These are phyloP conservation scores for Pistacia integerrima DNA, from an alignment of 345 rosid species.

Conservation along the genomic window DNA sequence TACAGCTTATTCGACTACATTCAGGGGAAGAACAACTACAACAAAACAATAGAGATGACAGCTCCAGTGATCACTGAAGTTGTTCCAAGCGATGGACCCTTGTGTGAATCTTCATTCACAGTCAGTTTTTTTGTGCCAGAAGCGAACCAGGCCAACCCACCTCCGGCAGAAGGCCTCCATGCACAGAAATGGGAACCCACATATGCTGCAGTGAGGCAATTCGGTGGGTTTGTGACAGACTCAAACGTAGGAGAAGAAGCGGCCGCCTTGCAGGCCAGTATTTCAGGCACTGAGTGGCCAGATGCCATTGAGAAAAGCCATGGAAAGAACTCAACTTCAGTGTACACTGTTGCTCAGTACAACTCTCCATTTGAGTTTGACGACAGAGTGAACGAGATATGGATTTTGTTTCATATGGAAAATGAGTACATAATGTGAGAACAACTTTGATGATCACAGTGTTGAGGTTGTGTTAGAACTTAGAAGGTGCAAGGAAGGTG, in stretches of 20 bases:
- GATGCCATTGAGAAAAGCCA: constrained; percentile 57
- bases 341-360: constrained; percentile 78
- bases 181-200: constrained; percentile 55
- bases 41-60: constrained; percentile 78
- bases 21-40: constrained; percentile 70
- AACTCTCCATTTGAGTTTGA: constrained; percentile 83
- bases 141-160: constrained; percentile 72
- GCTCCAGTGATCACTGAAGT: constrained; percentile 74
- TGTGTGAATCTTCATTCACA: constrained; percentile 75
- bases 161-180: constrained; percentile 76
- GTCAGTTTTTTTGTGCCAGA: constrained; percentile 84
- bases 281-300: constrained; percentile 63
- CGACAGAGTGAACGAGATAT: constrained; percentile 79
- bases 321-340: constrained; percentile 28
- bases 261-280: constrained; percentile 64
- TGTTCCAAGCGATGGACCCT: constrained; percentile 85
- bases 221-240: constrained; percentile 74
- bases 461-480: neutral
- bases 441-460: neutral
- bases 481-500: neutral
- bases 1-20: constrained; percentile 79
- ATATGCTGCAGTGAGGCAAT: constrained; percentile 69
- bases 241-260: constrained; percentile 63
- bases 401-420: constrained; percentile 55
- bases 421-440: constrained; percentile 12